phyloP scores from a whole-genome alignment of 352 stramenopile genomes.

The Blastocystis sp. region DNA sequence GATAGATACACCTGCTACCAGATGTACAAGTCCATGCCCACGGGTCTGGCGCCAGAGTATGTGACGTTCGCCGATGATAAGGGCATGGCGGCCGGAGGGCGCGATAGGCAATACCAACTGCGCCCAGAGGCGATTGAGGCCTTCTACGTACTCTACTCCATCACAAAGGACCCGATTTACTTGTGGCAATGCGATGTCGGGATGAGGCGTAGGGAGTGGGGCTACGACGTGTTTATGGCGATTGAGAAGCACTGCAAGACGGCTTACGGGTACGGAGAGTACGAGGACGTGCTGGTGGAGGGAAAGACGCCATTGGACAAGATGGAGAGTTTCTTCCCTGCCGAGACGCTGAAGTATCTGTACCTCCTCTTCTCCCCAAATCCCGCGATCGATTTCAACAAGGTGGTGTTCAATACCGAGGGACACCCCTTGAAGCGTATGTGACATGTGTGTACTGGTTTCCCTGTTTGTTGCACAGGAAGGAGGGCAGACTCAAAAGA shows the following conservation, averaged over 20 bases:
- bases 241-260: conserved; percentile 87
- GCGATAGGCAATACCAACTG: conserved; percentile 84
- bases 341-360: conserved; percentile 97
- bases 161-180: conserved; percentile 79
- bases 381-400: conserved; percentile 82
- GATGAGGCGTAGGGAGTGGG: conserved; percentile 79
- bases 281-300: conserved; percentile 71
- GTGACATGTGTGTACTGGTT: background rate
- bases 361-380: conserved; percentile 87
- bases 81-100: conserved; percentile 73
- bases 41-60: conserved; percentile 87
- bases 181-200: conserved; percentile 86
- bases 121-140: conserved; percentile 90
- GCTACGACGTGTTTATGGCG: conserved; percentile 88
- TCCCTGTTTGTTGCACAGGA: conserved; percentile 13
- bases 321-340: conserved; percentile 97
- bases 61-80: conserved; percentile 77
- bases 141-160: conserved; percentile 89
- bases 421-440: conserved; percentile 79
- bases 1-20: conserved; percentile 87
- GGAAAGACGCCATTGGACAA: conserved; percentile 81
- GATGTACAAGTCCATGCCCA: conserved; percentile 87
- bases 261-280: conserved; percentile 81
- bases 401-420: conserved; percentile 93
- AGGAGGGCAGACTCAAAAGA: background rate